Percentiles rank a stretch among this genome's conserved stretches.
phyloP scores from a whole-genome alignment of 805 yeast genomes.

The Lipomyces yamadae region DNA sequence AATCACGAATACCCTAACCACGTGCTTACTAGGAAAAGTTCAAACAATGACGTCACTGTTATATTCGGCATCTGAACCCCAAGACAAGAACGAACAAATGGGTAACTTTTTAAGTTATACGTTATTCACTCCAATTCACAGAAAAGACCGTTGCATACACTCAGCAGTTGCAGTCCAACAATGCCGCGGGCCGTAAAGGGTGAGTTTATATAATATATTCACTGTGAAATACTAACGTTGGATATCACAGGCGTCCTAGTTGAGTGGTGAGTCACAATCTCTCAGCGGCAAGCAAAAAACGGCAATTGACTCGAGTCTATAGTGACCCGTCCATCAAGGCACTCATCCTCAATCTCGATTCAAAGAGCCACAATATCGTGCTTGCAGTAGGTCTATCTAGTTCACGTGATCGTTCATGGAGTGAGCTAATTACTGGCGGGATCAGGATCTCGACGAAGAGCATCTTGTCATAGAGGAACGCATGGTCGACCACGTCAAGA shows the following conservation, averaged over 20 bases:
- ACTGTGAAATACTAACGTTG: neutral
- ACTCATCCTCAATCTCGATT: constrained; percentile 78
- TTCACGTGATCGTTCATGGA: neutral
- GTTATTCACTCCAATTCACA: too few species aligned
- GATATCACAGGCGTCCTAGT: constrained; percentile 44
- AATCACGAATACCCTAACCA: too few species aligned
- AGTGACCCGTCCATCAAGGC: constrained; percentile 94
- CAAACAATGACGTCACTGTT: too few species aligned
- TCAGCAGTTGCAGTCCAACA: neutral
- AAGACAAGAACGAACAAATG: too few species aligned
- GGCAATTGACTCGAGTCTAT: neutral
- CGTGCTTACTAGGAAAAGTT: too few species aligned
- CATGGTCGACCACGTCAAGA: constrained; percentile 75
- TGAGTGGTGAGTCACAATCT: constrained; percentile 42
- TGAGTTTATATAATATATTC: constrained; percentile 1
- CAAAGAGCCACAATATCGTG: constrained; percentile 72
- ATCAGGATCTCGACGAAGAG: constrained; percentile 83
- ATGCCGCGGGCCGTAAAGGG: constrained; percentile 39
- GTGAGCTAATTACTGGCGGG: neutral
- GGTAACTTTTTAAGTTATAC: too few species aligned
- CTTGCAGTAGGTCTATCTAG: constrained; percentile 50
- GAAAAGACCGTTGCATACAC: neutral
- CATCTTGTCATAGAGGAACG: constrained; percentile 81
- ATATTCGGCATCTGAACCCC: too few species aligned
- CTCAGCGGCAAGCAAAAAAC: neutral